These are phyloP conservation scores for Globisporangium irregulare DNA, from an alignment of 352 stramenopile species.

Conservation along the genomic window DNA sequence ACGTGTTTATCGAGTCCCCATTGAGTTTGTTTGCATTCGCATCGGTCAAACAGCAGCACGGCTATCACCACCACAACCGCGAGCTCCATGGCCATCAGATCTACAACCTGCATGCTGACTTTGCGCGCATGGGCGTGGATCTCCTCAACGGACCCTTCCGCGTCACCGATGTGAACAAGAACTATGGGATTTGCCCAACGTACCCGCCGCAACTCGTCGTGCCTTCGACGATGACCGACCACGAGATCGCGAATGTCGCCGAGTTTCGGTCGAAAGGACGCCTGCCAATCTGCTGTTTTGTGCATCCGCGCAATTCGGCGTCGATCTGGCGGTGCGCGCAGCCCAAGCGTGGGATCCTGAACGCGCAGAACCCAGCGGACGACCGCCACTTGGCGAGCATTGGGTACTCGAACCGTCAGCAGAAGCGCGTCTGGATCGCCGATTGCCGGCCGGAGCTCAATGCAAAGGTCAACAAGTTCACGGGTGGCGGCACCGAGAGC, in stretches of 20 bases:
- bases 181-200: conserved; percentile 76
- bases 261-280: conserved; percentile 82
- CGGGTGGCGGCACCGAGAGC: conserved; percentile 88
- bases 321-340: conserved; percentile 85
- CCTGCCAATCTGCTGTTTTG: conserved; percentile 81
- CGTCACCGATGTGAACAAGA: conserved; percentile 59
- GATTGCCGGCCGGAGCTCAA: conserved; percentile 90
- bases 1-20: conserved; percentile 70
- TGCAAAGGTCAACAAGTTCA: conserved; percentile 87
- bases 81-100: conserved; percentile 52
- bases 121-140: conserved; percentile 68
- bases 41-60: conserved; percentile 21
- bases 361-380: conserved; percentile 66
- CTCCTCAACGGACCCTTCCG: conserved; percentile 39
- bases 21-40: conserved; percentile 71
- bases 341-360: conserved; percentile 82
- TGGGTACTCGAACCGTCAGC: conserved; percentile 37
- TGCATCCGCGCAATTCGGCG: conserved; percentile 61
- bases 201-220: conserved; percentile 80
- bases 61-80: background rate
- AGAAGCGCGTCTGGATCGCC: conserved; percentile 78
- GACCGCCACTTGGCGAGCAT: conserved; percentile 75
- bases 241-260: conserved; percentile 59
- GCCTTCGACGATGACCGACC: conserved; percentile 56
- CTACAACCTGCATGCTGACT: conserved; percentile 67